These are phyloP conservation scores for Fusarium napiforme DNA, from an alignment of 2,329 filamentous ascomycete genomes.

Conservation along the genomic window DNA sequence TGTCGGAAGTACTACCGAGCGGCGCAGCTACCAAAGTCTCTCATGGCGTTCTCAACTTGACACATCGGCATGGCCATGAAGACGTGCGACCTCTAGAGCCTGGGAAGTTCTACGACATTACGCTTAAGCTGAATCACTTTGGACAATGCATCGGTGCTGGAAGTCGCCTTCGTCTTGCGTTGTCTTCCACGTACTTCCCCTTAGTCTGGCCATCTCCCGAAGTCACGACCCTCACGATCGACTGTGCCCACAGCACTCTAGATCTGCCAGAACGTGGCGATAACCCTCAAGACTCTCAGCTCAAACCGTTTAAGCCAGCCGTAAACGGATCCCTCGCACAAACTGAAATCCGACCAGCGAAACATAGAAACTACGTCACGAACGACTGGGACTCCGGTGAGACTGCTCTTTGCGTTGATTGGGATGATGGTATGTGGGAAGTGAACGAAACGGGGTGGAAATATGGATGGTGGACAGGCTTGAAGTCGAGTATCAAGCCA, in stretches of 20 bases:
- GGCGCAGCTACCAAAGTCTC: constrained; percentile 2
- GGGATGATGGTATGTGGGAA: constrained; percentile 3
- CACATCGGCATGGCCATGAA: not conserved
- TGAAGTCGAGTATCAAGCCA: not conserved
- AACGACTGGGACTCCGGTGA: not conserved
- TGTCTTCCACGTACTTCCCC: constrained; percentile 5
- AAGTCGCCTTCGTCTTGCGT: not conserved
- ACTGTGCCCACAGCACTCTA: not conserved
- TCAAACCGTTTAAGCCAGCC: not conserved
- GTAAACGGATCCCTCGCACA: not conserved
- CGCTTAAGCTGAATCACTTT: not conserved
- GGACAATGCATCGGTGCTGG: not conserved
- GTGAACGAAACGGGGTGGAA: not conserved
- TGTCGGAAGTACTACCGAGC: not conserved
- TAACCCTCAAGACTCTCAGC: not conserved
- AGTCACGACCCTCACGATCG: not conserved
- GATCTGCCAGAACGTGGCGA: not conserved
- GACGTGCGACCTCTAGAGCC: not conserved
- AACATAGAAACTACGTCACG: not conserved
- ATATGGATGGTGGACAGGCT: not conserved
- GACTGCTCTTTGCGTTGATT: not conserved
- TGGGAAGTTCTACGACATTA: not conserved
- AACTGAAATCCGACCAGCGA: not conserved
- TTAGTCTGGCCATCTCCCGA: constrained; percentile 11
- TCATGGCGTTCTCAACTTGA: constrained; percentile 1